phyloP scores from a whole-genome alignment of 2,329 filamentous ascomycete species.

The Alternaria triticina region DNA sequence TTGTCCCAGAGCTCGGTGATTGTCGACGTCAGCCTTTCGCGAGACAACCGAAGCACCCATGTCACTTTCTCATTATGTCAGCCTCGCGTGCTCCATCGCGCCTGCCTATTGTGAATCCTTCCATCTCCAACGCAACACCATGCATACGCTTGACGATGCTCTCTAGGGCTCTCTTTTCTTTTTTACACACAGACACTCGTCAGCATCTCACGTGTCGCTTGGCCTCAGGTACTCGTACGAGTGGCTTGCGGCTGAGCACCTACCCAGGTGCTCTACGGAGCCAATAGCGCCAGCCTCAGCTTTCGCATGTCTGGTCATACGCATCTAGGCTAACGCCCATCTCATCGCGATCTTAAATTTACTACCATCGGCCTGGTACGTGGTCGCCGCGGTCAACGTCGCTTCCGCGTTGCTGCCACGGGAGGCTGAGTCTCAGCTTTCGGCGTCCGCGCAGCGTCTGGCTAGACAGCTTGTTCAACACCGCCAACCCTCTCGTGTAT shows the following conservation, averaged over 20 bases:
- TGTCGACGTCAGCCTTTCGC: slow-evolving; percentile 19
- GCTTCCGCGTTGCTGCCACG: not conserved
- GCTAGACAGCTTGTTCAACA: not conserved
- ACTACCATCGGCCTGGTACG: not conserved
- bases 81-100: not conserved
- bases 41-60: slow-evolving; percentile 6
- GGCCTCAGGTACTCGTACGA: not conserved
- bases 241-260: not conserved
- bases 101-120: not conserved
- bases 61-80: slow-evolving; percentile 7
- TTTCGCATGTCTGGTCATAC: not conserved
- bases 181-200: not conserved
- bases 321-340: slow-evolving; percentile 1
- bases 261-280: not conserved
- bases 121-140: not conserved
- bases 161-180: not conserved
- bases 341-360: slow-evolving; percentile 2
- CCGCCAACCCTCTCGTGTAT: not conserved
- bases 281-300: slow-evolving; percentile 6
- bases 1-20: slow-evolving; percentile 4
- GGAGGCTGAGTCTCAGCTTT: not conserved
- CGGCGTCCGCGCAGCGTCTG: not conserved
- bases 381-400: slow-evolving; percentile 2
- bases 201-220: not conserved
- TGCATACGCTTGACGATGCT: not conserved